Conservation (phyloP, 371 early-diverging fungal species). For the Rhizopus stolonifer region DNA sequence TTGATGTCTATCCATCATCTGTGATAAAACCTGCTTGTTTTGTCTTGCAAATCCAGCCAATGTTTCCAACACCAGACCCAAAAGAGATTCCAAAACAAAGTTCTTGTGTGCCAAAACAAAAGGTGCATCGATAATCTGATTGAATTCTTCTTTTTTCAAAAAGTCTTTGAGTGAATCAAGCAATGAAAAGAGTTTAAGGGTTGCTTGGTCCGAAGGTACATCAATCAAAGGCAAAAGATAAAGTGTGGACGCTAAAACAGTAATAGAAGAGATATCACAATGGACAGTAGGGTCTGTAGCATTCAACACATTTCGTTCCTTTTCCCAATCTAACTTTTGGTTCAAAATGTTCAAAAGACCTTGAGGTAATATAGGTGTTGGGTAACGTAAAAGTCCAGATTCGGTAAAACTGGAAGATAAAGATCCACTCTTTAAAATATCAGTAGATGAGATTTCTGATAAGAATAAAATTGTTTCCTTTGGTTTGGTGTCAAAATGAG, state of each 20-base stretch:
- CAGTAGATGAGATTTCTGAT: conserved; percentile 48
- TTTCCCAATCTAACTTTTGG: conserved; percentile 50
- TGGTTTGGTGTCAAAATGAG: conserved; percentile 36
- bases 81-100: conserved; percentile 52
- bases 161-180: conserved; percentile 38
- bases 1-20: conserved; percentile 21
- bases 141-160: conserved; percentile 31
- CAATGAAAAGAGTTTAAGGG: conserved; percentile 36
- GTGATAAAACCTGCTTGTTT: conserved; percentile 13
- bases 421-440: conserved; percentile 36
- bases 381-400: conserved; percentile 60
- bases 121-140: conserved; percentile 33
- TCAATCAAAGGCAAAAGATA: conserved; percentile 56
- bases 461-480: conserved; percentile 56
- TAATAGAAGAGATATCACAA: conserved; percentile 15
- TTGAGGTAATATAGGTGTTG: conserved; percentile 29
- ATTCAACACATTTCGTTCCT: conserved; percentile 51
- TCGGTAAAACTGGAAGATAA: conserved; percentile 53
- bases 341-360: conserved; percentile 41
- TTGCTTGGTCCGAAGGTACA: conserved; percentile 34
- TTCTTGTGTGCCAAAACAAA: conserved; percentile 55
- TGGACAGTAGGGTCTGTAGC: conserved; percentile 26
- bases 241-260: conserved; percentile 30
- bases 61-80: conserved; percentile 55
- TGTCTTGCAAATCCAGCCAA: conserved; percentile 42